Conservation (phyloP, 2,329 filamentous ascomycete species). For the Pestalotiopsis sp. region DNA sequence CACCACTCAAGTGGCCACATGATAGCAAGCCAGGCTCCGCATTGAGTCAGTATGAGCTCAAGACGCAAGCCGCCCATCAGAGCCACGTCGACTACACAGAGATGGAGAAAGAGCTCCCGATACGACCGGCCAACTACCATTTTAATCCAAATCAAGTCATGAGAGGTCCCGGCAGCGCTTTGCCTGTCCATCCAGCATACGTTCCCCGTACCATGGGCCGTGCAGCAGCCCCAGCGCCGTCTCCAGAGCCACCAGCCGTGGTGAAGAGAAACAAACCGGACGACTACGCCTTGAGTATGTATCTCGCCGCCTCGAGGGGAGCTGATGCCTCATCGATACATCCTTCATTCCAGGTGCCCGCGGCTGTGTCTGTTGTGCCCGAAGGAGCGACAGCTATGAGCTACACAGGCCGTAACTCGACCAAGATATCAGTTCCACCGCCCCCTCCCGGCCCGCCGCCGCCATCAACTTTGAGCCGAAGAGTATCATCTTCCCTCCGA, state of each 20-base stretch:
- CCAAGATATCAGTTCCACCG: slow-evolving; percentile 15
- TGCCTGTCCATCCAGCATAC: slow-evolving; percentile 53
- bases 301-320: slow-evolving; percentile 36
- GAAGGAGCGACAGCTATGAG: no score
- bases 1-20: slow-evolving; percentile 17
- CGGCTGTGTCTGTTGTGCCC: no score
- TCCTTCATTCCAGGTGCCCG: no score
- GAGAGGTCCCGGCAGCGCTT: slow-evolving; percentile 29
- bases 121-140: slow-evolving; percentile 25
- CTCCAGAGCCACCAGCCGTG: slow-evolving; percentile 20
- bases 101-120: slow-evolving; percentile 33
- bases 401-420: not conserved
- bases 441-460: slow-evolving; percentile 22
- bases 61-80: slow-evolving; percentile 27
- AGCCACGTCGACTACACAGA: slow-evolving; percentile 44
- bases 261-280: slow-evolving; percentile 26
- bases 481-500: slow-evolving; percentile 12
- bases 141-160: slow-evolving; percentile 26
- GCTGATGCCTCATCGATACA: not conserved
- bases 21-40: slow-evolving; percentile 18
- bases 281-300: slow-evolving; percentile 38
- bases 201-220: slow-evolving; percentile 40
- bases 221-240: slow-evolving; percentile 18
- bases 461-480: slow-evolving; percentile 13
- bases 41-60: slow-evolving; percentile 29